These are phyloP conservation scores for Barnettozyma sp. DNA, from an alignment of 805 yeast species.

Conservation along the genomic window DNA sequence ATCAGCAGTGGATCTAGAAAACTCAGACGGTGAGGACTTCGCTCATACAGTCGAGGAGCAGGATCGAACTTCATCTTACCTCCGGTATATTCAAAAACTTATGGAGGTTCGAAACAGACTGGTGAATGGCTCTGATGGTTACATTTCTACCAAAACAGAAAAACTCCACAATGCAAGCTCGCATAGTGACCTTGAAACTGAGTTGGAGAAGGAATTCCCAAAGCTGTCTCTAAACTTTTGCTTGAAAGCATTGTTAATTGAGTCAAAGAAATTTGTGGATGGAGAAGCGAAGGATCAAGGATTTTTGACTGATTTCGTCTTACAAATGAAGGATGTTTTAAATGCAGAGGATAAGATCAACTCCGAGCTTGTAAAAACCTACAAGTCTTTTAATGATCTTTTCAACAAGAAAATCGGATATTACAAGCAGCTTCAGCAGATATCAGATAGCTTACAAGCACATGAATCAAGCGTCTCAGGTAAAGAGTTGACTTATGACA, in stretches of 20 bases:
- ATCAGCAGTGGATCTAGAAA: constrained; percentile 20
- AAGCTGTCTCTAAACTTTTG: constrained; percentile 1
- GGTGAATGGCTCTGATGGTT: constrained; percentile 23
- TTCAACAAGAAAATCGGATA: constrained; percentile 80
- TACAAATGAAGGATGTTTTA: constrained; percentile 24
- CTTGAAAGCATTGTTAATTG: constrained; percentile 14
- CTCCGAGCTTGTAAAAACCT: constrained; percentile 32
- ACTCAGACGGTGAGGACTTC: constrained; percentile 57
- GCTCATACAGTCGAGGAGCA: constrained; percentile 67
- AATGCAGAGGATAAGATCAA: constrained; percentile 28
- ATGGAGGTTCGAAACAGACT: constrained; percentile 38
- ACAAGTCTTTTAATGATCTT: constrained; percentile 49
- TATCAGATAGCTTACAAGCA: constrained; percentile 66
- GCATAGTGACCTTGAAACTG: constrained; percentile 10
- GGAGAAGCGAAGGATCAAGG: constrained; percentile 6
- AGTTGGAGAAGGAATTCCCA: constrained; percentile 13
- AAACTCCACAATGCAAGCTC: neutral
- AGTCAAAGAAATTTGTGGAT: constrained; percentile 10
- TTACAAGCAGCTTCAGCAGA: constrained; percentile 74
- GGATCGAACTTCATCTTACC: constrained; percentile 54
- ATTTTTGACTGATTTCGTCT: constrained; percentile 8
- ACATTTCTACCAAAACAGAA: neutral
- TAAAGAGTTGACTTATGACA: no score
- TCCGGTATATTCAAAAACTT: constrained; percentile 46
- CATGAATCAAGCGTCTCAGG: neutral